These are phyloP conservation scores for Blastocystis sp. DNA, from an alignment of 352 stramenopile genomes.

Conservation along the genomic window DNA sequence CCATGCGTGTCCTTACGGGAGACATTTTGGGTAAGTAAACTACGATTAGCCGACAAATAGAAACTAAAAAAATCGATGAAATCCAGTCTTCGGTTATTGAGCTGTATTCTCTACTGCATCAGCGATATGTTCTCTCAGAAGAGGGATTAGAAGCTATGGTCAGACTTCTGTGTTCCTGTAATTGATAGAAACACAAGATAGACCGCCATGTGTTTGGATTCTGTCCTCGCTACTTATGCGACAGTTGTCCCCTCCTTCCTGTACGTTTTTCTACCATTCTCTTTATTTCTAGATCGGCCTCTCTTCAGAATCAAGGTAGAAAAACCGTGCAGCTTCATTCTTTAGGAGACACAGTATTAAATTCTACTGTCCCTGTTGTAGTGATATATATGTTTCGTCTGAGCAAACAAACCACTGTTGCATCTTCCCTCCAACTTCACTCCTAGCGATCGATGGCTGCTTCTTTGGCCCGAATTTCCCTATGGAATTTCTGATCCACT, in stretches of 20 bases:
- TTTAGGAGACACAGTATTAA: not conserved
- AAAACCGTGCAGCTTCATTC: not conserved
- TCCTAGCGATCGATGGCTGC: slow-evolving; percentile 12
- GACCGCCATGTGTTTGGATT: slow-evolving; percentile 1
- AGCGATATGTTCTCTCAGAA: not conserved
- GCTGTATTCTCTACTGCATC: slow-evolving; percentile 39
- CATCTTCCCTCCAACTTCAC: not conserved
- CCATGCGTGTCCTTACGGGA: not conserved
- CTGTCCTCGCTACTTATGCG: slow-evolving; percentile 27
- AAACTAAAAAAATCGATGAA: not conserved
- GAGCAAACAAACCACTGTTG: not conserved
- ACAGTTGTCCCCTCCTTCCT: not conserved
- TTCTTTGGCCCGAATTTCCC: slow-evolving; percentile 13
- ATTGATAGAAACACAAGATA: slow-evolving; percentile 10
- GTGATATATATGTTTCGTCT: not conserved
- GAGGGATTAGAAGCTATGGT: slow-evolving; percentile 17
- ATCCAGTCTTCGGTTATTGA: slow-evolving; percentile 10
- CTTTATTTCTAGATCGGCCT: not conserved
- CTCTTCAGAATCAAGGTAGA: not conserved
- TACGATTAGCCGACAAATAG: not conserved
- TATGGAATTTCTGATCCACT: slow-evolving; percentile 52
- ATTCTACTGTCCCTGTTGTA: slow-evolving; percentile 8
- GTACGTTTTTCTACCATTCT: not conserved
- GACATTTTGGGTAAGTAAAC: not conserved
- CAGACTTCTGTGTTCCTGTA: not conserved